Percentiles rank a stretch among this genome's conserved stretches.
Conservation (phyloP, 495 filamentous ascomycete species). For the Glutinoglossum americanum region DNA sequence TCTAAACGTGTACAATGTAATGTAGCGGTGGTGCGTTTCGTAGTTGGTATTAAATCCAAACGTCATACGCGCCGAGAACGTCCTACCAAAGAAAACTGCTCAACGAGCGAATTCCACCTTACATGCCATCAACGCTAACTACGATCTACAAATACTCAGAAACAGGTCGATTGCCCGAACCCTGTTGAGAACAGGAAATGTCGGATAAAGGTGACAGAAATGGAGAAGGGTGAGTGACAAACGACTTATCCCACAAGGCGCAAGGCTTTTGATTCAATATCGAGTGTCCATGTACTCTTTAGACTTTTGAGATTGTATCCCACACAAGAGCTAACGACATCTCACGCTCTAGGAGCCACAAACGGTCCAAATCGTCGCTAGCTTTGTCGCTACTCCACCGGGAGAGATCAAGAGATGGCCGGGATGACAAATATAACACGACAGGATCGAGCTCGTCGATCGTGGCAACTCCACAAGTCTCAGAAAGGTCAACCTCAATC, state of each 20-base stretch:
- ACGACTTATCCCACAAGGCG: not conserved
- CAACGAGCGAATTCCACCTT: not conserved
- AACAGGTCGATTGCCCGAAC: not conserved
- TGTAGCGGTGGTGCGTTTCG: too few species aligned
- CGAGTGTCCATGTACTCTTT: not conserved
- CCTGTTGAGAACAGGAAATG: not conserved
- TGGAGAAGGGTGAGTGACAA: not conserved
- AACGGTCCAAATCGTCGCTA: conserved; percentile 30
- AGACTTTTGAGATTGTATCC: not conserved
- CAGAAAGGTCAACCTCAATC: conserved; percentile 32
- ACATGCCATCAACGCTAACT: not conserved
- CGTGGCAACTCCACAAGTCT: not conserved
- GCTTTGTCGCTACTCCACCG: conserved; percentile 30
- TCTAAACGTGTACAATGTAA: too few species aligned
- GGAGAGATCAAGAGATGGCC: conserved; percentile 24
- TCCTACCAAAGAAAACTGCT: not conserved
- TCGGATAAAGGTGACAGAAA: not conserved
- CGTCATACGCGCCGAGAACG: not conserved
- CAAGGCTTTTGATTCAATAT: not conserved
- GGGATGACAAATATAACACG: conserved; percentile 13
- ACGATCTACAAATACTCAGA: not conserved
- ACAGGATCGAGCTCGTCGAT: conserved; percentile 3
- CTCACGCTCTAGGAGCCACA: conserved; percentile 22
- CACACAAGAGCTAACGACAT: not conserved
- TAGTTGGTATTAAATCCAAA: not conserved